Conservation (phyloP, 768 basidiomycete species). For the Mycena maculata region DNA sequence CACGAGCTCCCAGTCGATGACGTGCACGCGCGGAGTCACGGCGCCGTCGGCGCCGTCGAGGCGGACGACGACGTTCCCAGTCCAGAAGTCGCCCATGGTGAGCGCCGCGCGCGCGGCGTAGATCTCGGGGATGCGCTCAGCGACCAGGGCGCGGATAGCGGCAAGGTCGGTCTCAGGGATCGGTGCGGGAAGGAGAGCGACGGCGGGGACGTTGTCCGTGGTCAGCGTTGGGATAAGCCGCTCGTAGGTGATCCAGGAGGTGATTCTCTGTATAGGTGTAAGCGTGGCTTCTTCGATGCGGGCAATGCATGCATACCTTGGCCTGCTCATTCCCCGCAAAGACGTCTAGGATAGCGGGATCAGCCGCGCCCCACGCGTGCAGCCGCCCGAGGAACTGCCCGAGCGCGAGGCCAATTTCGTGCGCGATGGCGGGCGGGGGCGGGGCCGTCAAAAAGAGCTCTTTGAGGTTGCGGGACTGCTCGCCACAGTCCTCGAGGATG, state of each 20-base stretch:
- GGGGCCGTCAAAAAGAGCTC: slow-evolving; percentile 50
- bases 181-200: slow-evolving; percentile 51
- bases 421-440: slow-evolving; percentile 45
- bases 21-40: slow-evolving; percentile 53
- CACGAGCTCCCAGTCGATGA: slow-evolving; percentile 75
- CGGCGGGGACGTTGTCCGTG: slow-evolving; percentile 43
- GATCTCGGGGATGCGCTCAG: slow-evolving; percentile 45
- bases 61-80: slow-evolving; percentile 71
- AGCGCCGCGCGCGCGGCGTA: background rate
- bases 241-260: slow-evolving; percentile 57
- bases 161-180: slow-evolving; percentile 48
- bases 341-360: slow-evolving; percentile 42
- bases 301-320: too few species aligned
- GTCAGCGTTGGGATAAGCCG: slow-evolving; percentile 51
- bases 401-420: slow-evolving; percentile 62
- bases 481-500: slow-evolving; percentile 64
- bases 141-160: slow-evolving; percentile 44
- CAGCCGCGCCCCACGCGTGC: slow-evolving; percentile 59
- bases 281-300: too few species aligned
- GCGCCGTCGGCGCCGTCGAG: slow-evolving; percentile 41
- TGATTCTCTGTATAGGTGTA: slow-evolving; percentile 29
- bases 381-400: slow-evolving; percentile 66
- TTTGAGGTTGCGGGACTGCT: slow-evolving; percentile 50
- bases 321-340: slow-evolving; percentile 53
- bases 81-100: slow-evolving; percentile 80